Percentiles rank a stretch among this genome's conserved stretches.
phyloP scores from a whole-genome alignment of 371 early-diverging fungal genomes.

The Synchytrium microbalum region DNA sequence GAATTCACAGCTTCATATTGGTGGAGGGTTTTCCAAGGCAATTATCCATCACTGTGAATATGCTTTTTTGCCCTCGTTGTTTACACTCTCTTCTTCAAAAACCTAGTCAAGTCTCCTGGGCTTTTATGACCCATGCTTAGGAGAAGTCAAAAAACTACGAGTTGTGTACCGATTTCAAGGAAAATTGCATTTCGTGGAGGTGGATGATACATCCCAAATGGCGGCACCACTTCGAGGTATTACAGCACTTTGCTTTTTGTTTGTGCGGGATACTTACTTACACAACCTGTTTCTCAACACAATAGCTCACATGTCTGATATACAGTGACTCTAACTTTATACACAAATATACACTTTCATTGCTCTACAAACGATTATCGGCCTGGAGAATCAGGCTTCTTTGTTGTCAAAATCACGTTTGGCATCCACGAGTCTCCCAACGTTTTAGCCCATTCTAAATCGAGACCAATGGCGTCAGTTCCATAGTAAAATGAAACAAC shows the following conservation, averaged over 20 bases:
- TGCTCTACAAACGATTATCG: neutral
- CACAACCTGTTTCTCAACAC: constrained; percentile 8
- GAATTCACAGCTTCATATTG: constrained; percentile 77
- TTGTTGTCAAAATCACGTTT: neutral
- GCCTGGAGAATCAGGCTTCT: neutral
- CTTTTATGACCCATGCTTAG: constrained; percentile 93
- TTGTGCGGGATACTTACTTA: constrained; percentile 8
- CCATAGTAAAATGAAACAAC: neutral
- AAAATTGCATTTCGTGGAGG: constrained; percentile 69
- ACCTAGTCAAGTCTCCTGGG: constrained; percentile 73
- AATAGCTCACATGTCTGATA: constrained; percentile 1
- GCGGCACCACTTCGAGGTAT: constrained; percentile 78
- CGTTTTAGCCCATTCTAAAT: constrained; percentile 17
- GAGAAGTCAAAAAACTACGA: constrained; percentile 70
- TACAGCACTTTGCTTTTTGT: constrained; percentile 1
- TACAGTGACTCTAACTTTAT: neutral
- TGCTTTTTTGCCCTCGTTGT: neutral
- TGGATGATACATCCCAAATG: constrained; percentile 68
- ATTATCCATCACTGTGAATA: neutral
- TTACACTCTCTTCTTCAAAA: constrained; percentile 4
- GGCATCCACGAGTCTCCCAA: constrained; percentile 17
- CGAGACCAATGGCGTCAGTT: neutral
- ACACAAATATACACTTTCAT: neutral
- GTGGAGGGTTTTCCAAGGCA: constrained; percentile 78
- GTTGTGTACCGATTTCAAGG: constrained; percentile 81